Percentiles rank a stretch among this genome's conserved stretches.
Conservation (phyloP, 495 filamentous ascomycete genomes). For the Aspergillus steynii region DNA sequence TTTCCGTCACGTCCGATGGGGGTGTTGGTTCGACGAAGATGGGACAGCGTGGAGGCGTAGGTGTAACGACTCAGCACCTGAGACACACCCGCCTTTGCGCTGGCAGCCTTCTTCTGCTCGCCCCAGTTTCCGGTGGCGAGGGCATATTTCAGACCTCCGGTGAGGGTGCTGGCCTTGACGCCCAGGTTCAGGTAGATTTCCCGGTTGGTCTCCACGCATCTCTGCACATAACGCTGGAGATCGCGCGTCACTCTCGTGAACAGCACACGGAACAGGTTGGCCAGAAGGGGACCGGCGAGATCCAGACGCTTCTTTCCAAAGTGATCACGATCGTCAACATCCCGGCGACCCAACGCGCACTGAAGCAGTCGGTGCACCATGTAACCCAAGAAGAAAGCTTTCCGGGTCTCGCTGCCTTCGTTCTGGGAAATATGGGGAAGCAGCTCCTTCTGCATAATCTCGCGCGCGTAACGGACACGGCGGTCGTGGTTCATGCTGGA, state of each 20-base stretch:
- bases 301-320: conserved; percentile 99
- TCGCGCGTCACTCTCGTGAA: conserved; percentile 87
- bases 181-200: conserved; percentile 89
- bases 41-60: conserved; percentile 92
- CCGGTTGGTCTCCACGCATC: conserved; percentile 81
- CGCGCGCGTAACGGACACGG: conserved; percentile 85
- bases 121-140: conserved; percentile 99
- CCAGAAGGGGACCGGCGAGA: conserved; percentile 89
- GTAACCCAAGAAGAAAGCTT: conserved; percentile 98
- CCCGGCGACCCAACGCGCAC: conserved; percentile 84
- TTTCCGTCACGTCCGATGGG: conserved; percentile 98
- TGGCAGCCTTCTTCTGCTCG: conserved; percentile 96
- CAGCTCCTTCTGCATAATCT: conserved; percentile 95
- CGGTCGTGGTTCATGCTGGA: conserved; percentile 73
- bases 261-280: conserved; percentile 85
- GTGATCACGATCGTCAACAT: conserved; percentile 96
- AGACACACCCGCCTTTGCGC: conserved; percentile 92
- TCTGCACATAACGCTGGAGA: conserved; percentile 83
- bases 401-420: conserved; percentile 94
- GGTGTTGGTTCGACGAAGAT: conserved; percentile 95
- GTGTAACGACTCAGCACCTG: conserved; percentile 98
- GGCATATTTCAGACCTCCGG: conserved; percentile 92
- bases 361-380: conserved; percentile 96
- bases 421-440: conserved; percentile 94
- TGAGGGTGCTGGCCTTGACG: conserved; percentile 86